These are phyloP conservation scores for Penicillium diatomitis DNA, from an alignment of 495 filamentous ascomycete genomes.

Conservation along the genomic window DNA sequence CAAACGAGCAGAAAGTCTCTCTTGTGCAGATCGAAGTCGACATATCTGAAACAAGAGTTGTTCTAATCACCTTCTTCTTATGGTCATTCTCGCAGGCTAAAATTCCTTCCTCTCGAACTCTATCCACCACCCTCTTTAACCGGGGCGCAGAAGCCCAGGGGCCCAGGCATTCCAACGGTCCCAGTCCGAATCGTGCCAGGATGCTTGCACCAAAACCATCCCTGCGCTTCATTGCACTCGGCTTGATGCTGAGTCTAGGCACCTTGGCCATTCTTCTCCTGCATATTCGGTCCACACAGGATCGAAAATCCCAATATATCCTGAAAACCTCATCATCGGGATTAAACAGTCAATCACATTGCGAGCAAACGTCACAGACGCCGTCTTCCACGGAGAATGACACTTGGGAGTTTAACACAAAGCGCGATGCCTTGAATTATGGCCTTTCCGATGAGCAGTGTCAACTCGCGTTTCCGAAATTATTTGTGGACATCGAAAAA, in stretches of 20 bases:
- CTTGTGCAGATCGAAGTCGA: no score
- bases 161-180: no score
- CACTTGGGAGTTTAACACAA: conserved; percentile 27
- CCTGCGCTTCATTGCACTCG: conserved; percentile 26
- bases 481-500: conserved; percentile 37
- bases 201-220: conserved; percentile 20
- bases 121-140: background rate
- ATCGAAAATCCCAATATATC: conserved; percentile 14
- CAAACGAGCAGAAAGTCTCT: no score
- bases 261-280: conserved; percentile 26
- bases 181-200: no score
- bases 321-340: conserved; percentile 7
- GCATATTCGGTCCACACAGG: conserved; percentile 7
- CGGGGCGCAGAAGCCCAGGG: background rate
- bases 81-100: no score
- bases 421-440: conserved; percentile 30
- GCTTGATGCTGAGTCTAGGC: conserved; percentile 20
- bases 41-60: no score
- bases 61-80: no score
- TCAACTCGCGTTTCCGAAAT: conserved; percentile 32
- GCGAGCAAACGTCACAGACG: background rate
- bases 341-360: background rate
- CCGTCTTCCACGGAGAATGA: background rate
- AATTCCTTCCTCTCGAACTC: background rate
- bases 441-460: conserved; percentile 35